Conservation (phyloP, 164 flowering plant genomes). For the Brasenia schreberi region DNA sequence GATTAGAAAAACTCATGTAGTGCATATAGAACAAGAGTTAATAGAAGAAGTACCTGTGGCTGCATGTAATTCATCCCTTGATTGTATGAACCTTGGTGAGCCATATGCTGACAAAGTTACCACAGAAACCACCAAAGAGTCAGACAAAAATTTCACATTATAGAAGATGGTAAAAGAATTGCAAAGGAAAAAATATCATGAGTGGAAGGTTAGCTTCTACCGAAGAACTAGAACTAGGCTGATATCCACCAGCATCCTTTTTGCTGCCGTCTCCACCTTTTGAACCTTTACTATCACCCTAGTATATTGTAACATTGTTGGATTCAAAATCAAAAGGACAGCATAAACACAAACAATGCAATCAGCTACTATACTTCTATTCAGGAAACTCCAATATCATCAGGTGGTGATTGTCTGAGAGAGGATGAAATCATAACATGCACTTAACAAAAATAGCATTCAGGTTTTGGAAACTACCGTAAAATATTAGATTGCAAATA, state of each 20-base stretch:
- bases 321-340: neutral
- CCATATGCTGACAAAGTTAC: slow-evolving; percentile 7
- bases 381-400: no score
- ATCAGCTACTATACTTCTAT: no score
- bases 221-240: slow-evolving; percentile 11
- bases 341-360: no score
- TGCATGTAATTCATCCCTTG: slow-evolving; percentile 16
- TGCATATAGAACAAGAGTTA: neutral
- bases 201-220: slow-evolving; percentile 2
- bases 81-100: slow-evolving; percentile 16
- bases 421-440: no score
- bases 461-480: no score
- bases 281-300: slow-evolving; percentile 27
- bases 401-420: no score
- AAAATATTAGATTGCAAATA: no score
- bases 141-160: neutral
- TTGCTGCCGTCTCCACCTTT: slow-evolving; percentile 23
- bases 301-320: neutral
- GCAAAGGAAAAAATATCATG: neutral
- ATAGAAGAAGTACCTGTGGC: slow-evolving; percentile 14
- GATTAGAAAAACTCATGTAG: neutral
- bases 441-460: no score
- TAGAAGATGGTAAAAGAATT: neutral
- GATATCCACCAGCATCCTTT: slow-evolving; percentile 13
- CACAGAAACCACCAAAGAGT: neutral